Base-by-base conservation (phyloP, 179 eudicot genomes). In the Beta lomatogona region DNA sequence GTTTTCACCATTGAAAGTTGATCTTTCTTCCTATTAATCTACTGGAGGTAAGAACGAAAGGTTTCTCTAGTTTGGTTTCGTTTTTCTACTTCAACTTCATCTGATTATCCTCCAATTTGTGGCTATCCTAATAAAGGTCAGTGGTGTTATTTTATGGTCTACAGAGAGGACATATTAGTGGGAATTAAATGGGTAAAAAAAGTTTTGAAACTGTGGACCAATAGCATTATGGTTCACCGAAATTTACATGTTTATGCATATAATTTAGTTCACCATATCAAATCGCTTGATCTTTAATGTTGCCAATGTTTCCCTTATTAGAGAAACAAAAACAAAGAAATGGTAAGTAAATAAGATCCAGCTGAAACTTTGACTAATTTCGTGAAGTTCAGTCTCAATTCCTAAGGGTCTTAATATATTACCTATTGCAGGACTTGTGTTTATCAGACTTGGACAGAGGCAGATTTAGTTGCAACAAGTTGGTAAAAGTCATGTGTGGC, bases 11-110 rank as follows among this genome's bases (percentile, higher is more conserved):
- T 63, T 61, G 19, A 19, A 36, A 36, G 12, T 50, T 36, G 19
- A 50, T 18, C 78, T 12, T 73, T 79, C 68, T n/a, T 15, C 54
- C 57, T 41, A n/a, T 70, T 22, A 59, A 73, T 22, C 6, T n/a
- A n/a, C 1, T 80, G n/a, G 48, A 46, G 65, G 21, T 73, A 45
- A 19, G 44, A 21, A 61, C 12, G 44, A 61, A 44, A 76, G 5
- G 3, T 61, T 19, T 46, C 70, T 11, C 9, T 22, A 9, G 16
- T 46, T 41, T 46, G 41, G 44, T 76, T 22, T 14, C 70, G 21
- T n/a, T 2, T 61, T 3, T 63, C 3, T 63, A 6, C 36, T 46
- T 21, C 57, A 60, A 25, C 79, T 14, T 10, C 19, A 55, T 22
- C 4, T 60, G 53, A 31, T 73, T 59, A 46, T 71, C 13, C 28